Percentiles rank a stretch among this genome's conserved stretches.
phyloP scores from a whole-genome alignment of 2,329 filamentous ascomycete species.

The Beauveria bassiana region DNA sequence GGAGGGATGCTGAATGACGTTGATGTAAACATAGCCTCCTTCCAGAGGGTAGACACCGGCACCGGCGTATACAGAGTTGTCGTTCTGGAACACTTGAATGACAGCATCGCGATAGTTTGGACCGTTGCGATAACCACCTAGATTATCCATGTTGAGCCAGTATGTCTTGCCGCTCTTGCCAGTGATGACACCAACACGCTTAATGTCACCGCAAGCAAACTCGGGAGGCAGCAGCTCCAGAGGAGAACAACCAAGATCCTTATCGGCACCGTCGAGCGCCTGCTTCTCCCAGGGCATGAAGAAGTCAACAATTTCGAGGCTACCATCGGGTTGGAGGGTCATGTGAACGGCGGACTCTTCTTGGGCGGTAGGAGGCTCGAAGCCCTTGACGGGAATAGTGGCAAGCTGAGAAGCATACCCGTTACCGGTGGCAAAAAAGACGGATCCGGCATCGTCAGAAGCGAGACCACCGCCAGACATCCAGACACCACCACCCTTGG shows the following conservation, averaged over 20 bases:
- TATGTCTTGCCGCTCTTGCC: conserved; percentile 45
- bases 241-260: conserved; percentile 40
- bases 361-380: conserved; percentile 31
- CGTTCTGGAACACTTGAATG: conserved; percentile 36
- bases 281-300: conserved; percentile 48
- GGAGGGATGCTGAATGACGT: conserved; percentile 45
- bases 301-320: conserved; percentile 40
- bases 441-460: conserved; percentile 30
- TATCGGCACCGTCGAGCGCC: conserved; percentile 40
- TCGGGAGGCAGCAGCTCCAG: conserved; percentile 33
- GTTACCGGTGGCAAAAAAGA: conserved; percentile 32
- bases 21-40: conserved; percentile 42
- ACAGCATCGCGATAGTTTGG: conserved; percentile 31
- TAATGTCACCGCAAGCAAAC: conserved; percentile 36
- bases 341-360: conserved; percentile 40
- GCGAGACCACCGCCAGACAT: conserved; percentile 33
- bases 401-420: conserved; percentile 33
- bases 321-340: conserved; percentile 32
- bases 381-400: conserved; percentile 30
- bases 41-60: conserved; percentile 41
- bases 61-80: conserved; percentile 39
- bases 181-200: conserved; percentile 40
- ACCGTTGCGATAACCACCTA: conserved; percentile 33
- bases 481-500: conserved; percentile 37
- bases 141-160: conserved; percentile 33